phyloP scores from a whole-genome alignment of 495 filamentous ascomycete species.

The Darksidea phi region DNA sequence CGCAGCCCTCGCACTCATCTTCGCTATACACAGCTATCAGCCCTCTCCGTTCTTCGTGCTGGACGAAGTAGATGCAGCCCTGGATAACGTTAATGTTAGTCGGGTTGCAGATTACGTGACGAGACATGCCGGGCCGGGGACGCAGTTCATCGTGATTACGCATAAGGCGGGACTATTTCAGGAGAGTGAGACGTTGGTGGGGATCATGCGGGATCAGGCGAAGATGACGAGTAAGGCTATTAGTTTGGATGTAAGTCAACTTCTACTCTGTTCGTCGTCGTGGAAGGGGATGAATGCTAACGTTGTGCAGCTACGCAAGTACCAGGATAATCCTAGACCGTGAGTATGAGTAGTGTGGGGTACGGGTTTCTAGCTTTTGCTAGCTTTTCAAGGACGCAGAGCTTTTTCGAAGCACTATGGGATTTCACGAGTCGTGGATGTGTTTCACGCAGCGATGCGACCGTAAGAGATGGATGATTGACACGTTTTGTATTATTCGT shows the following conservation, averaged over 20 bases:
- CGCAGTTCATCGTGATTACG: slow-evolving; percentile 98
- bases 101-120: slow-evolving; percentile 94
- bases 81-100: slow-evolving; percentile 94
- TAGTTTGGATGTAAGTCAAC: slow-evolving; percentile 82
- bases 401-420: not conserved
- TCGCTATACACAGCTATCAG: slow-evolving; percentile 93
- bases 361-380: too few relatives aligned
- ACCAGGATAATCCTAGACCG: slow-evolving; percentile 21
- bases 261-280: not conserved
- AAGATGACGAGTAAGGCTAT: slow-evolving; percentile 84
- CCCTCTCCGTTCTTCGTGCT: slow-evolving; percentile 96
- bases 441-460: too few relatives aligned
- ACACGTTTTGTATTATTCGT: too few relatives aligned
- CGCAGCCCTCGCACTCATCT: slow-evolving; percentile 90
- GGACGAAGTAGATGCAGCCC: slow-evolving; percentile 95
- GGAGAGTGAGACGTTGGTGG: slow-evolving; percentile 87
- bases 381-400: not conserved
- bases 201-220: slow-evolving; percentile 91
- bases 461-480: too few relatives aligned
- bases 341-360: not conserved
- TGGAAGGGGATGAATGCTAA: slow-evolving; percentile 23
- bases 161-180: slow-evolving; percentile 94
- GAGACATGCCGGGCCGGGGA: slow-evolving; percentile 89
- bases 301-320: slow-evolving; percentile 40
- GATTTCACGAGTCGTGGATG: too few relatives aligned